Conservation (phyloP, 306 rosid species). For the Comarum palustre region DNA sequence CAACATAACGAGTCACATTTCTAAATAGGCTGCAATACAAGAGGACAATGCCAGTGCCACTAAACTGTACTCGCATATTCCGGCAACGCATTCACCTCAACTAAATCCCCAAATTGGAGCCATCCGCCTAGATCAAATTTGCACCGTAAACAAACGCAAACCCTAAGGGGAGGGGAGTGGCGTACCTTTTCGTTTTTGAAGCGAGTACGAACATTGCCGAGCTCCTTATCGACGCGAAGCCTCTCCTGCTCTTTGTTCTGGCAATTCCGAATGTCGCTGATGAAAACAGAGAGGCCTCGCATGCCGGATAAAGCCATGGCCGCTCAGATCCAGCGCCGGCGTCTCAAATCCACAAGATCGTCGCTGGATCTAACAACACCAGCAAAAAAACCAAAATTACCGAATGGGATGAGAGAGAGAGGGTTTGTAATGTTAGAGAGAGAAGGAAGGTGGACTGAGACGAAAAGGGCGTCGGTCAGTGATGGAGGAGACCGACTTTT, state of each 20-base stretch:
- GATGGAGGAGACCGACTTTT: slow-evolving; percentile 52
- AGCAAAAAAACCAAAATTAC: background rate
- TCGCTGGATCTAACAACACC: slow-evolving; percentile 43
- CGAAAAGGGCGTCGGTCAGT: slow-evolving; percentile 46
- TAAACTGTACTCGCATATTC: too few relatives aligned
- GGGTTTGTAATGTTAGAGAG: background rate
- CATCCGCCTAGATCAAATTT: slow-evolving; percentile 7
- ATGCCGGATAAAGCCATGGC: slow-evolving; percentile 96
- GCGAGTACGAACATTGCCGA: slow-evolving; percentile 95
- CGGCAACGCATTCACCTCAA: background rate
- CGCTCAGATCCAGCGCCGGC: slow-evolving; percentile 53
- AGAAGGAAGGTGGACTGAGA: slow-evolving; percentile 52
- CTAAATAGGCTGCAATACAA: slow-evolving; percentile 10
- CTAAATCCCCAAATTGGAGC: slow-evolving; percentile 9
- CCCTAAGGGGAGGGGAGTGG: slow-evolving; percentile 28
- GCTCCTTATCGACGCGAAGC: slow-evolving; percentile 96
- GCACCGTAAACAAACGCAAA: background rate
- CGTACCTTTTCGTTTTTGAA: slow-evolving; percentile 92
- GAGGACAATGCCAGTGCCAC: slow-evolving; percentile 14
- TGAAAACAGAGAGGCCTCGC: slow-evolving; percentile 97
- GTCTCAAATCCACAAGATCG: slow-evolving; percentile 48
- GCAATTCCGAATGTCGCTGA: slow-evolving; percentile 95
- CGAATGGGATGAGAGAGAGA: background rate
- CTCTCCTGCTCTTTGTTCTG: slow-evolving; percentile 97
- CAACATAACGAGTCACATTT: background rate